These are phyloP conservation scores for Lachancea sp. DNA, from an alignment of 805 yeast genomes.

Conservation along the genomic window DNA sequence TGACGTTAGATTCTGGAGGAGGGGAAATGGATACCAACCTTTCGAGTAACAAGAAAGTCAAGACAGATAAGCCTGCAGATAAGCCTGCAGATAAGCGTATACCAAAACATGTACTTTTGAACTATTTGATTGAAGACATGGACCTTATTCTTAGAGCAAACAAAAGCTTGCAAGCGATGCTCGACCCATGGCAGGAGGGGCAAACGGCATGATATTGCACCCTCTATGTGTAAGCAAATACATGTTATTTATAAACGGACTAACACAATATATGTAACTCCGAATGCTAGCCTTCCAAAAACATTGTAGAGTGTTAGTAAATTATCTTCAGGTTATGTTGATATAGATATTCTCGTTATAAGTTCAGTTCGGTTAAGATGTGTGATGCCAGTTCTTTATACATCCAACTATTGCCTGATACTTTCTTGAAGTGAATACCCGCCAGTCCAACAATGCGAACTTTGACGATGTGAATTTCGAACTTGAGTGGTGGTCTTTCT, in stretches of 20 bases:
- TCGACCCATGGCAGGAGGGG: background rate
- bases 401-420: slow-evolving; percentile 91
- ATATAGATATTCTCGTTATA: slow-evolving; percentile 33
- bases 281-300: no score
- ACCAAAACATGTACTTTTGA: slow-evolving; percentile 30
- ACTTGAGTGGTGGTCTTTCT: slow-evolving; percentile 62
- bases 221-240: background rate
- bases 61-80: slow-evolving; percentile 7
- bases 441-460: slow-evolving; percentile 84
- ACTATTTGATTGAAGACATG: slow-evolving; percentile 29
- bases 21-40: background rate
- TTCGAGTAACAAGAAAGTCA: slow-evolving; percentile 3
- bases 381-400: slow-evolving; percentile 87
- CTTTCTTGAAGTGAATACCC: slow-evolving; percentile 92
- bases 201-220: background rate
- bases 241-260: background rate
- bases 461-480: slow-evolving; percentile 87
- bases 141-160: slow-evolving; percentile 25
- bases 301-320: no score
- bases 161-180: slow-evolving; percentile 18
- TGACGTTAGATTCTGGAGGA: background rate
- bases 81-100: slow-evolving; percentile 22
- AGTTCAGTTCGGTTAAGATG: slow-evolving; percentile 63
- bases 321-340: no score
- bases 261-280: background rate